A percentile compares a stretch with the other conserved stretches of the same genome.
phyloP scores from a whole-genome alignment of 306 rosid species.

The Prunus salicina region DNA sequence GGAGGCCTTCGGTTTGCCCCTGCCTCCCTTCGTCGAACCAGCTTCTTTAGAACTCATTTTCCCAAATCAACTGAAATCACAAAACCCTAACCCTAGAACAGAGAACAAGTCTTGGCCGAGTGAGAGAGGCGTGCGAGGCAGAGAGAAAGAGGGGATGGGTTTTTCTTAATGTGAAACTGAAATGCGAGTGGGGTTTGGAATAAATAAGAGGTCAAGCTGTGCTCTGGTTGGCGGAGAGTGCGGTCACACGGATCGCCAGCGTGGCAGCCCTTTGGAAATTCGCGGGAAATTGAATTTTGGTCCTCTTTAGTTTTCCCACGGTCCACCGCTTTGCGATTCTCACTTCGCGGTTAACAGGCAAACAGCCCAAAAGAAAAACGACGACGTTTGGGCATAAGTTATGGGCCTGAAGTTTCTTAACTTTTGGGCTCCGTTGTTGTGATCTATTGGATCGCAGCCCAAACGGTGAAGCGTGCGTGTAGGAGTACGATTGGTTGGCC shows the following conservation, averaged over 20 bases:
- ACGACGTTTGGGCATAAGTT: neutral
- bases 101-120: neutral
- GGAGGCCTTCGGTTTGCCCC: slow-evolving; percentile 88
- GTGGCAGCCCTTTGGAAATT: slow-evolving; percentile 1
- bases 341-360: neutral
- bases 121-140: neutral
- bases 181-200: neutral
- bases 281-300: slow-evolving; percentile 29
- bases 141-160: too few relatives aligned
- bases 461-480: neutral
- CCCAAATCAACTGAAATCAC: neutral
- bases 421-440: too few relatives aligned
- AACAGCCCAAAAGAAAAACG: too few relatives aligned
- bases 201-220: slow-evolving; percentile 30
- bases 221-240: slow-evolving; percentile 11
- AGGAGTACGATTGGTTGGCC: neutral
- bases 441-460: neutral
- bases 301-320: neutral
- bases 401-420: neutral
- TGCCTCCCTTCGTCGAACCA: slow-evolving; percentile 77
- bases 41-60: slow-evolving; percentile 71
- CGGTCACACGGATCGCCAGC: slow-evolving; percentile 32
- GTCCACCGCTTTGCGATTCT: neutral
- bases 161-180: too few relatives aligned
- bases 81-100: slow-evolving; percentile 41